Percentiles rank a stretch among this genome's conserved stretches.
Evolutionary conservation across 495 filamentous ascomycete genomes (phyloP).

Genomic region (Podospora pseudoanserina): DNA sequence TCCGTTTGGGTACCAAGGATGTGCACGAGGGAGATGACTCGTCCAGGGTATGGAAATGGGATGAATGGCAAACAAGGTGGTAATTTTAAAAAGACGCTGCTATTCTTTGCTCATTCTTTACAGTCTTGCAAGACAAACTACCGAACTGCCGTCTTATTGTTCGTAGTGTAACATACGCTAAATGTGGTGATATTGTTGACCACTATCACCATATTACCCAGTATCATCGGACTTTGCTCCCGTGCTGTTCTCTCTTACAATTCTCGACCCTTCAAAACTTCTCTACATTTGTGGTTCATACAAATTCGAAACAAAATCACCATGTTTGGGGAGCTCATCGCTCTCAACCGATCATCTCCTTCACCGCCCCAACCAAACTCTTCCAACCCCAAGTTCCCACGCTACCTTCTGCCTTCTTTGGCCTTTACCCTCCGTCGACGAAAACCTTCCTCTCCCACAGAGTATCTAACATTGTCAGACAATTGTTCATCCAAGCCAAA

Average conservation of each 20-base stretch:
- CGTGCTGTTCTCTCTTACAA: neutral
- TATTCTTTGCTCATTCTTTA: neutral
- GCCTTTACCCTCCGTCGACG: slow-evolving; percentile 41
- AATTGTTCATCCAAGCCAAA: neutral
- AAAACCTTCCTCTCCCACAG: neutral
- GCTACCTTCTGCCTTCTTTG: slow-evolving; percentile 49
- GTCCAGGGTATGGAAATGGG: neutral
- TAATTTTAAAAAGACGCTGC: neutral
- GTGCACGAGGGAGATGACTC: neutral
- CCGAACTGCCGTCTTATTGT: neutral
- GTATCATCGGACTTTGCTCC: neutral
- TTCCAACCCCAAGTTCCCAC: slow-evolving; percentile 41
- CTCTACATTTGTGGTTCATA: too few species aligned
- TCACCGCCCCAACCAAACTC: slow-evolving; percentile 8
- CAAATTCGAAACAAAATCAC: neutral
- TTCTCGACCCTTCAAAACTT: too few species aligned
- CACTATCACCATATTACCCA: neutral
- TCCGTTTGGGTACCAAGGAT: neutral
- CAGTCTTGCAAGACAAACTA: neutral
- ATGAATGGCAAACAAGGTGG: neutral
- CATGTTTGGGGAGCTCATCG: slow-evolving; percentile 27
- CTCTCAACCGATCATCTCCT: slow-evolving; percentile 9
- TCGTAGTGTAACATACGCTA: neutral
- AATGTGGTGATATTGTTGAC: neutral
- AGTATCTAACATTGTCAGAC: neutral